Evolutionary conservation across 169 alveolate genomes (phyloP), one percentile per base, ranked within the genome.

Genomic region (Sarcocystis neurona): DNA sequence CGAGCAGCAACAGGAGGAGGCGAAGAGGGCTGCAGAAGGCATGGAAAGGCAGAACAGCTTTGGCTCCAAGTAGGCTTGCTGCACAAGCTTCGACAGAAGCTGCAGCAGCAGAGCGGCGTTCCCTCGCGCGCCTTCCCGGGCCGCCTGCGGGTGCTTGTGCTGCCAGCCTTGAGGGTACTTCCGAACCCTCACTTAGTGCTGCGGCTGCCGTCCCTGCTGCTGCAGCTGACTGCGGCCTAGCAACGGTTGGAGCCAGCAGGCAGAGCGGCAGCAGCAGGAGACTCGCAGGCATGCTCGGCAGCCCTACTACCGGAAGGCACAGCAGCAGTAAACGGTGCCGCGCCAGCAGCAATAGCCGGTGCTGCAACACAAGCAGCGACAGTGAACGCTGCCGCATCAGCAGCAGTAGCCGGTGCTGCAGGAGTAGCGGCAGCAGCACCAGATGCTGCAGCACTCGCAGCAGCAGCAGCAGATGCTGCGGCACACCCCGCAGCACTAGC

Each of bases 81-180:
- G 78, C 87, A 30, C 87, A 80, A 56, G 87, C 10, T 12, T 56
- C 87, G 43, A 56, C 87, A n/a, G 58, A 80, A 18, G 50, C 56
- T 23, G 58, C 58, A 2, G 58, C 58, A 43, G 58, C 58, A 37
- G 87, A 80, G 5, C 50, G 87, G 48, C 58, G 87, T 77, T 56
- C 78, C 87, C 50, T 50, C 87, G 58, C 87, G 0, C 77, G 78
- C n/a, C 87, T 37, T 8, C 58, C 87, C 5, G 87, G 58, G 41
- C 78, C 77, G 0, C 87, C 87, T 12, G 78, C 87, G 20, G 87
- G 78, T 30, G 87, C 87, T 37, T 74, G 78, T 30, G 87, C 87
- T 53, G 87, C 87, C 27, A 77, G n/a, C n/a, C n/a, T n/a, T n/a
- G n/a, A n/a, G n/a, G n/a, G n/a, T n/a, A n/a, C n/a, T n/a, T n/a